Evolutionary conservation across 306 rosid genomes (phyloP).

Genomic region (Cucurbita argyrosperma): DNA sequence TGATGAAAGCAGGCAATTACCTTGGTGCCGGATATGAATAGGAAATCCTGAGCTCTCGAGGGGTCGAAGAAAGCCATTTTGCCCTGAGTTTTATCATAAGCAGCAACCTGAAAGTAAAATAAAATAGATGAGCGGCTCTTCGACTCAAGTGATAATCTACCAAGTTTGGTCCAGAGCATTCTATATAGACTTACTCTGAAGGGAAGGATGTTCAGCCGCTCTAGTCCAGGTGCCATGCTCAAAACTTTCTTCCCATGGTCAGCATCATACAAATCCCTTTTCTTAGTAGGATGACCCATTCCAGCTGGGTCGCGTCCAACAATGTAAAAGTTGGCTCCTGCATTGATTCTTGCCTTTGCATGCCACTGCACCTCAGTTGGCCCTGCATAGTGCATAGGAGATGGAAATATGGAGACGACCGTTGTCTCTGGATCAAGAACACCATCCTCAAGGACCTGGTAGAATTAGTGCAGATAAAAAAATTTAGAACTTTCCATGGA

Average conservation of each 20-base stretch:
- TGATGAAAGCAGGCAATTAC: slow-evolving; percentile 19
- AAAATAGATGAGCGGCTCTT: neutral
- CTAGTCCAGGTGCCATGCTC: slow-evolving; percentile 98
- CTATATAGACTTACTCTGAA: slow-evolving; percentile 51
- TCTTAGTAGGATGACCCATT: slow-evolving; percentile 88
- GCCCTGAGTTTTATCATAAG: slow-evolving; percentile 87
- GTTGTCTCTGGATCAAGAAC: slow-evolving; percentile 98
- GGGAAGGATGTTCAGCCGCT: slow-evolving; percentile 93
- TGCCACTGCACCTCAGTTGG: slow-evolving; percentile 99
- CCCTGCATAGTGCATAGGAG: slow-evolving; percentile 99
- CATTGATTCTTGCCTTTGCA: slow-evolving; percentile 97
- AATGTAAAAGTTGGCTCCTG: slow-evolving; percentile 95
- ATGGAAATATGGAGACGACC: slow-evolving; percentile 93
- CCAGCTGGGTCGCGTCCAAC: slow-evolving; percentile 99
- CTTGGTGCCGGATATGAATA: slow-evolving; percentile 98
- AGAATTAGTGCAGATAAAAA: neutral
- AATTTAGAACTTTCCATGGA: neutral
- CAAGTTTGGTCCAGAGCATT: neutral
- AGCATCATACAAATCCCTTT: slow-evolving; percentile 86
- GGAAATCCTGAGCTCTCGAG: slow-evolving; percentile 76
- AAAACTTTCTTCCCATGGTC: slow-evolving; percentile 94
- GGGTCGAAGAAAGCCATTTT: slow-evolving; percentile 98
- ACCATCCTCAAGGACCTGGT: slow-evolving; percentile 95
- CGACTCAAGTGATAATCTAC: neutral
- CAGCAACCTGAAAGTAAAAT: slow-evolving; percentile 66